phyloP scores from a whole-genome alignment of 2,329 filamentous ascomycete genomes.

The Ophiostoma perfectum region DNA sequence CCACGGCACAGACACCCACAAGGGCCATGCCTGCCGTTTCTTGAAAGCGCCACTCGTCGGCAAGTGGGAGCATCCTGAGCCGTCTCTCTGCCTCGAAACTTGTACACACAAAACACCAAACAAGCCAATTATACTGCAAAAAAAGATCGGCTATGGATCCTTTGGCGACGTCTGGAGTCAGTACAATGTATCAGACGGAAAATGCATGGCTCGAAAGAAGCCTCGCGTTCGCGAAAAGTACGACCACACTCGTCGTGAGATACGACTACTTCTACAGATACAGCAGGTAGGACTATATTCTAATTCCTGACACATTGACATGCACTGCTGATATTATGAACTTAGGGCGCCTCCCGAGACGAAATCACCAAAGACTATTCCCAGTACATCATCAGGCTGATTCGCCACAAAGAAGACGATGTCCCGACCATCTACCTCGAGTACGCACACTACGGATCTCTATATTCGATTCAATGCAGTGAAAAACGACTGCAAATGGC shows the following conservation, averaged over 20 bases:
- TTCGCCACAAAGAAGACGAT: not conserved
- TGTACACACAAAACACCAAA: not conserved
- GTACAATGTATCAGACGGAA: not conserved
- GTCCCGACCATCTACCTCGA: not conserved
- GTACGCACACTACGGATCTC: not conserved
- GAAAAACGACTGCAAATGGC: not conserved
- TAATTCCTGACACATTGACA: not conserved
- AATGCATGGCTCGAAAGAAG: not conserved
- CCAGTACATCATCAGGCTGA: not conserved
- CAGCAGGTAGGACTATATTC: not conserved
- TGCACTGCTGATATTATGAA: not conserved
- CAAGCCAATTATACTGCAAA: not conserved
- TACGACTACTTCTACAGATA: not conserved
- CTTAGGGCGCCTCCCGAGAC: not conserved
- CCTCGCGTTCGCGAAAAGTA: not conserved
- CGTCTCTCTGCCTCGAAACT: not conserved
- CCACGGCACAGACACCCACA: not conserved
- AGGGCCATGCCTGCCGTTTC: not conserved
- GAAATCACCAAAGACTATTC: not conserved
- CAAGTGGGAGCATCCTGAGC: not conserved
- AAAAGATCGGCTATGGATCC: not conserved
- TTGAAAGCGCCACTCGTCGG: not conserved
- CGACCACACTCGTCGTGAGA: not conserved
- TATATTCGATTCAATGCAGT: not conserved
- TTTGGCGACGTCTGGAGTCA: not conserved